Percentiles rank a stretch among this genome's conserved stretches.
Conservation (phyloP, 345 rosid genomes). For the Citrus trifoliata region DNA sequence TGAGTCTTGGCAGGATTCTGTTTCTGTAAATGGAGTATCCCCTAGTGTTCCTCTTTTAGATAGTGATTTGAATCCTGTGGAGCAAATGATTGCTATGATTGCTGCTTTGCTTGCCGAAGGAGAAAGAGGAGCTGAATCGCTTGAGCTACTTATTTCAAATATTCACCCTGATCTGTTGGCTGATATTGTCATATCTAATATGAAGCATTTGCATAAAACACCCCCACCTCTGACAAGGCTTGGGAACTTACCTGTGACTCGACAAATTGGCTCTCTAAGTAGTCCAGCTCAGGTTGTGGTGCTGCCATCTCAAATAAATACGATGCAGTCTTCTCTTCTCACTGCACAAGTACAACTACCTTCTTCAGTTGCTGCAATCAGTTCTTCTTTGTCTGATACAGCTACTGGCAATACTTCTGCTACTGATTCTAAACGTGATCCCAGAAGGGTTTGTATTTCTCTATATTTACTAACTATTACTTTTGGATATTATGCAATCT, state of each 20-base stretch:
- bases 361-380: slow-evolving; percentile 35
- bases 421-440: slow-evolving; percentile 84
- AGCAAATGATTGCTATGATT: slow-evolving; percentile 96
- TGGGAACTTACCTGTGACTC: slow-evolving; percentile 37
- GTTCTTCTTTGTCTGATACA: slow-evolving; percentile 42
- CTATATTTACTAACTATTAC: slow-evolving; percentile 9
- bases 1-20: slow-evolving; percentile 48
- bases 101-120: slow-evolving; percentile 99
- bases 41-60: slow-evolving; percentile 45
- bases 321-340: slow-evolving; percentile 44
- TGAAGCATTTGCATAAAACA: slow-evolving; percentile 86
- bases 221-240: slow-evolving; percentile 56
- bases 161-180: slow-evolving; percentile 97
- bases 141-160: slow-evolving; percentile 83
- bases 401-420: slow-evolving; percentile 37
- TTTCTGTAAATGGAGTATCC: slow-evolving; percentile 54
- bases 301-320: slow-evolving; percentile 36
- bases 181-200: slow-evolving; percentile 90
- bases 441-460: slow-evolving; percentile 71
- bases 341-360: slow-evolving; percentile 38
- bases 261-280: slow-evolving; percentile 37
- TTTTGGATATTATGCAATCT: neutral
- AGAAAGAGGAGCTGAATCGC: slow-evolving; percentile 96
- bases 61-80: slow-evolving; percentile 79
- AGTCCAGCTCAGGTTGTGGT: slow-evolving; percentile 43